These are phyloP conservation scores for Noccaea bulbosa DNA, from an alignment of 345 rosid species.

Conservation along the genomic window DNA sequence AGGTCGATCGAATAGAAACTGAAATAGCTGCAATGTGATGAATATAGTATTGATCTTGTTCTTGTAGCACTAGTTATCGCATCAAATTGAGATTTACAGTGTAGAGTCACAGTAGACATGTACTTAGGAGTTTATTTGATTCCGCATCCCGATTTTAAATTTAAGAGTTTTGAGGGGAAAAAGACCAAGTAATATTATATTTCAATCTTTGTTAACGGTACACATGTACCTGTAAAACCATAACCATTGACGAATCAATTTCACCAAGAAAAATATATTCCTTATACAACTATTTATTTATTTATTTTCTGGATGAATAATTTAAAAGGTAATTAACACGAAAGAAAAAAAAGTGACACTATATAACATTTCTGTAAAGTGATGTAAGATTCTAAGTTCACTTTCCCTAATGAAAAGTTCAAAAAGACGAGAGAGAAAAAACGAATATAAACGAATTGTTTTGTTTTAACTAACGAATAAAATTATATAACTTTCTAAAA, in stretches of 20 bases:
- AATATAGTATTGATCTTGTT: slow-evolving; percentile 9
- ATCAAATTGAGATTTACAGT: slow-evolving; percentile 2
- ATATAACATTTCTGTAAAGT: background rate
- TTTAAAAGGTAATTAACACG: background rate
- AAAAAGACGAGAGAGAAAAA: background rate
- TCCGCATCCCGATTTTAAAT: background rate
- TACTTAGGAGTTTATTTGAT: no score
- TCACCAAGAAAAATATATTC: background rate
- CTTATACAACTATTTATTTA: background rate
- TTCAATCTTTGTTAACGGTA: no score
- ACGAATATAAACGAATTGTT: background rate
- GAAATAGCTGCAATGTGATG: slow-evolving; percentile 9
- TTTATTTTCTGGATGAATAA: background rate
- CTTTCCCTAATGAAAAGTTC: background rate
- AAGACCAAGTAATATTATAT: background rate
- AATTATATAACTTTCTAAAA: slow-evolving; percentile 2
- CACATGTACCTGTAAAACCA: background rate
- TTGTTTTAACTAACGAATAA: background rate
- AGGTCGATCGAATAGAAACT: slow-evolving; percentile 13
- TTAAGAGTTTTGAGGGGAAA: background rate
- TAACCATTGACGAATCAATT: background rate
- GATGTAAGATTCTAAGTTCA: background rate
- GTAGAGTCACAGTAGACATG: background rate
- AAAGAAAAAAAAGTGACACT: background rate
- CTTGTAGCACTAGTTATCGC: slow-evolving; percentile 6